These are phyloP conservation scores for Colletotrichum abscissum DNA, from an alignment of 2,329 filamentous ascomycete genomes.

Conservation along the genomic window DNA sequence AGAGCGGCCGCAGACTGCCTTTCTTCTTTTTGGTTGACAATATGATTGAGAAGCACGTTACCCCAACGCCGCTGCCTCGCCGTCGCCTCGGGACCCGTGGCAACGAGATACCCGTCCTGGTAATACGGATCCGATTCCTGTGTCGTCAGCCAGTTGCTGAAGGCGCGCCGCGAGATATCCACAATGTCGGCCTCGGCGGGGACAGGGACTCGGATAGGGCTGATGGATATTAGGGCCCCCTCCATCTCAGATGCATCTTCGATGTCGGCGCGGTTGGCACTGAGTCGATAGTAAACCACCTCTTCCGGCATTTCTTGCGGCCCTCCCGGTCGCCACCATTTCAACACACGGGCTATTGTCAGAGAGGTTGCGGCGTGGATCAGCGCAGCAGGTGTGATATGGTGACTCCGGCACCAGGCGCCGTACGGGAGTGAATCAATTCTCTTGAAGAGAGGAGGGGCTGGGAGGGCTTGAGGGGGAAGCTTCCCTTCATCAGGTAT, in stretches of 20 bases:
- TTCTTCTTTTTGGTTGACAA: background rate
- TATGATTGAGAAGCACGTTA: background rate
- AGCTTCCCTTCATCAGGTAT: background rate
- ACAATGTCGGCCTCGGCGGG: background rate
- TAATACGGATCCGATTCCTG: slow-evolving; percentile 2
- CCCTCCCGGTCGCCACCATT: slow-evolving; percentile 5
- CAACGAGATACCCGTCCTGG: background rate
- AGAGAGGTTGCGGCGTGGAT: background rate
- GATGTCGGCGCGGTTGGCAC: background rate
- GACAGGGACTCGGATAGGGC: slow-evolving; percentile 1
- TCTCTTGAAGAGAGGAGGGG: background rate
- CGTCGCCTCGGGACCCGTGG: background rate
- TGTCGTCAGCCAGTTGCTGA: slow-evolving; percentile 2
- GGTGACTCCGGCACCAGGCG: background rate
- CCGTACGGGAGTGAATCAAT: background rate
- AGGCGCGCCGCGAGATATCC: background rate
- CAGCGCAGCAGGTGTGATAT: background rate
- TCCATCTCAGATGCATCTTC: background rate
- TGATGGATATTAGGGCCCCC: background rate
- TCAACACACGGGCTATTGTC: background rate
- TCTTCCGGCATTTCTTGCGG: background rate
- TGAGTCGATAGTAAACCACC: background rate
- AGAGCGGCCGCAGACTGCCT: background rate
- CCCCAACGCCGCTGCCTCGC: background rate
- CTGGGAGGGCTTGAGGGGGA: background rate